A percentile compares a stretch with the other conserved stretches of the same genome.
Conservation (phyloP, 2,329 filamentous ascomycete species). For the Scedosporium minutisporum region DNA sequence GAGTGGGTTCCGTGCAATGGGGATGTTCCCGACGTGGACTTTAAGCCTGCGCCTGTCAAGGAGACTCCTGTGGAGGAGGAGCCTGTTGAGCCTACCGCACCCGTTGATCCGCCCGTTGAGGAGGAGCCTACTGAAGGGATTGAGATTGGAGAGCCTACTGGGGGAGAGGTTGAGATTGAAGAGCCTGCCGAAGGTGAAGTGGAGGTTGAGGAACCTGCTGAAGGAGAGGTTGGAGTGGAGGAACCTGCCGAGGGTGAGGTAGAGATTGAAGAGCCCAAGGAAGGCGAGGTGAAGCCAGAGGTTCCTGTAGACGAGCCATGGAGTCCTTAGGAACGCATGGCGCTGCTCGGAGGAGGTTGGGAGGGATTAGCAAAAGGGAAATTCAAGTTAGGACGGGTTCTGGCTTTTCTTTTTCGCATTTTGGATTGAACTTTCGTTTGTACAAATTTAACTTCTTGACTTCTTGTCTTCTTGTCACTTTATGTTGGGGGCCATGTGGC, state of each 20-base stretch:
- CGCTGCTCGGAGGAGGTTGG: neutral
- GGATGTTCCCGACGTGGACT: neutral
- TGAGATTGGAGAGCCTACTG: neutral
- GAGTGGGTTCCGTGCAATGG: neutral
- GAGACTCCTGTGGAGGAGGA: neutral
- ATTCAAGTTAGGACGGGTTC: too few species aligned
- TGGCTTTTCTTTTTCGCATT: too few species aligned
- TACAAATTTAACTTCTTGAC: too few species aligned
- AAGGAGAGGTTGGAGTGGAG: neutral
- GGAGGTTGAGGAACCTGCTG: neutral
- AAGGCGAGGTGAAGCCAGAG: neutral
- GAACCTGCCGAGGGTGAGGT: neutral
- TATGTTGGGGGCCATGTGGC: too few species aligned
- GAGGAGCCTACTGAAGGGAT: neutral
- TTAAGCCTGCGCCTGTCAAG: neutral
- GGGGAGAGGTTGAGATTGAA: neutral
- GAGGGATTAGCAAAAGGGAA: neutral
- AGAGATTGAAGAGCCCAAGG: neutral
- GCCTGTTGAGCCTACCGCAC: neutral
- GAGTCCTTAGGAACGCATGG: neutral
- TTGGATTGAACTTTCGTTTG: too few species aligned
- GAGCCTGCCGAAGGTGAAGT: neutral
- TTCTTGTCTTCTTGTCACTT: too few species aligned
- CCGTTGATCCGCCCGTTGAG: neutral
- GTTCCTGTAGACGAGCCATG: neutral